Base-by-base conservation (phyloP, 192 early-diverging fungal genomes). In the Umbelopsis sp. region DNA sequence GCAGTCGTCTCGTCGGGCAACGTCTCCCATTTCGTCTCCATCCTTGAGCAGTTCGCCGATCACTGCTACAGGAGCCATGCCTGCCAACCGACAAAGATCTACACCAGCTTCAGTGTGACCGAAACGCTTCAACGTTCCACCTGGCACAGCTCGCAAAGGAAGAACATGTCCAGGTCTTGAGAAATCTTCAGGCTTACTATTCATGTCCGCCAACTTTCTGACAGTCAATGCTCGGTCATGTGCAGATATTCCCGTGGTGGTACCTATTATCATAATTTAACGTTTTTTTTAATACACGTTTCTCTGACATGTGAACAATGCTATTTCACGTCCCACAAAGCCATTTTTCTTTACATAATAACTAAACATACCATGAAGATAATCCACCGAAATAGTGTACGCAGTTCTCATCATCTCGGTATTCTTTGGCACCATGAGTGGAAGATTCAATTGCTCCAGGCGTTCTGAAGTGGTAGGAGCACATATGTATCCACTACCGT, bases 201-300 rank as follows among this genome's bases (percentile, higher is more conserved):
- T 74, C 16, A 90, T 87, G 76, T 95, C 84, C 9, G 95, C 94
- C 18, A 99, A 78, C 2, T 91, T 86, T 0, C 83, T 72, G 27
- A 91, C 86, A 4, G 98, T 98, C 49, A 83, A 75, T 52, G 94
- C 85, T 37, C 98, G 89, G 78, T 98, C 98, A 58, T 88, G 85
- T 0, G 96, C 97, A 6, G 95, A 97, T 66, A 99, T 98, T 18
- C 97, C 98, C 7, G 98, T 99, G 5, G 94, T 94, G n/a, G 94
- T 94, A 18, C 90, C 89, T 80, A 45, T 41, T 4, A 4, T 6
- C 37, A 41, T 41, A 15, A 20, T 27, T 21, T 25, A 27, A 27
- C 4, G 16, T 67, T 67, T 67, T 47, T 7, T 67, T 47, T 7
- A 20, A 67, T 35, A 49, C 66, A 49, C 45, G 48, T 49, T 67